Conservation (phyloP, 1,139 yeast species). For the Hyphopichia khmerensis region DNA sequence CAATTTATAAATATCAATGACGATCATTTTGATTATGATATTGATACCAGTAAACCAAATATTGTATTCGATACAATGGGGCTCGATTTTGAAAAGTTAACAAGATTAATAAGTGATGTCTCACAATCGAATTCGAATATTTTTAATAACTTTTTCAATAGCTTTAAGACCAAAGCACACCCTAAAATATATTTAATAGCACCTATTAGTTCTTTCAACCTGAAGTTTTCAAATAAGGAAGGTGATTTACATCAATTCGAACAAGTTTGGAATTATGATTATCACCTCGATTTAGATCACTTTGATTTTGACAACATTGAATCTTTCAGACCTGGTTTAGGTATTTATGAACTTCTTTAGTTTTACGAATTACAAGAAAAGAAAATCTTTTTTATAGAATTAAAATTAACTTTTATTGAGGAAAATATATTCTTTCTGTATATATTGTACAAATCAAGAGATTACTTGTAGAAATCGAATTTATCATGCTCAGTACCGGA, state of each 20-base stretch:
- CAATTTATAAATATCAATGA: conserved; percentile 20
- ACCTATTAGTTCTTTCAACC: conserved; percentile 48
- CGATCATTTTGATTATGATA: conserved; percentile 5
- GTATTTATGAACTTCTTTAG: conserved; percentile 43
- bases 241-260: conserved; percentile 13
- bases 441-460: conserved; percentile 2
- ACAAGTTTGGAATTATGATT: conserved; percentile 41
- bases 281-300: conserved; percentile 69
- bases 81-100: conserved; percentile 27
- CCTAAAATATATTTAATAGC: conserved; percentile 36
- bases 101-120: conserved; percentile 12
- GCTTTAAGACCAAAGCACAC: conserved; percentile 4
- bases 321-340: conserved; percentile 61
- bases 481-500: conserved; percentile 94
- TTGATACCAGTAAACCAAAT: conserved; percentile 10
- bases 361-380: neutral
- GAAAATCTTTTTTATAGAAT: neutral
- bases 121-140: neutral
- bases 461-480: conserved; percentile 91
- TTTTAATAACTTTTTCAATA: neutral
- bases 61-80: conserved; percentile 61
- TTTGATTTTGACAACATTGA: conserved; percentile 47
- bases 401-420: neutral
- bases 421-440: conserved; percentile 1
- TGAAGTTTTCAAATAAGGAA: conserved; percentile 11